These are phyloP conservation scores for Takashimella tepidaria DNA, from an alignment of 1,284 basidiomycete species.

Conservation along the genomic window DNA sequence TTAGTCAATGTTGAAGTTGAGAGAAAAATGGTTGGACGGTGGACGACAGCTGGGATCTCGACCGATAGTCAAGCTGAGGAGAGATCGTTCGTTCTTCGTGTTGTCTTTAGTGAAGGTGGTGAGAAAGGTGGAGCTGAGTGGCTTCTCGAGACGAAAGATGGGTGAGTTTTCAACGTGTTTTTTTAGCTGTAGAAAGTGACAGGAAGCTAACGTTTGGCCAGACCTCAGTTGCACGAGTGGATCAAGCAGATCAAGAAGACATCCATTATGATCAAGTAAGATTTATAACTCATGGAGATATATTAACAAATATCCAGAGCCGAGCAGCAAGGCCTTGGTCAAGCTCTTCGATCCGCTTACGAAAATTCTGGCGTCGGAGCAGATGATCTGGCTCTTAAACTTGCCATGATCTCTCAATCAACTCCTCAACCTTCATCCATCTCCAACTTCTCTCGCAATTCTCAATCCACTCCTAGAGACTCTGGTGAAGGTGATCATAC, in stretches of 20 bases:
- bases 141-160: slow-evolving; percentile 33
- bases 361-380: slow-evolving; percentile 14
- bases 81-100: slow-evolving; percentile 10
- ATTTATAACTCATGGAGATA: background rate
- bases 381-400: slow-evolving; percentile 25
- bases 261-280: slow-evolving; percentile 29
- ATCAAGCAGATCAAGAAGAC: slow-evolving; percentile 34
- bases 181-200: background rate
- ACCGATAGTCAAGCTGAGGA: background rate
- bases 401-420: slow-evolving; percentile 7
- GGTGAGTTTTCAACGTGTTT: slow-evolving; percentile 9
- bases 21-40: slow-evolving; percentile 7
- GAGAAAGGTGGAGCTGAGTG: slow-evolving; percentile 21
- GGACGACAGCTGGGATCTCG: background rate
- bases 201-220: slow-evolving; percentile 1
- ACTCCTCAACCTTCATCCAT: background rate
- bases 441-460: background rate
- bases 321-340: slow-evolving; percentile 26
- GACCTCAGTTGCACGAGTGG: slow-evolving; percentile 30
- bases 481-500: background rate
- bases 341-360: slow-evolving; percentile 23
- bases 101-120: slow-evolving; percentile 15
- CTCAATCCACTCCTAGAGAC: background rate
- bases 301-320: slow-evolving; percentile 13
- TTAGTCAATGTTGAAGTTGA: slow-evolving; percentile 9